Evolutionary conservation across 352 stramenopile species (phyloP), one percentile per base, ranked within the genome.

Genomic region (Aphanomyces stellatus): DNA sequence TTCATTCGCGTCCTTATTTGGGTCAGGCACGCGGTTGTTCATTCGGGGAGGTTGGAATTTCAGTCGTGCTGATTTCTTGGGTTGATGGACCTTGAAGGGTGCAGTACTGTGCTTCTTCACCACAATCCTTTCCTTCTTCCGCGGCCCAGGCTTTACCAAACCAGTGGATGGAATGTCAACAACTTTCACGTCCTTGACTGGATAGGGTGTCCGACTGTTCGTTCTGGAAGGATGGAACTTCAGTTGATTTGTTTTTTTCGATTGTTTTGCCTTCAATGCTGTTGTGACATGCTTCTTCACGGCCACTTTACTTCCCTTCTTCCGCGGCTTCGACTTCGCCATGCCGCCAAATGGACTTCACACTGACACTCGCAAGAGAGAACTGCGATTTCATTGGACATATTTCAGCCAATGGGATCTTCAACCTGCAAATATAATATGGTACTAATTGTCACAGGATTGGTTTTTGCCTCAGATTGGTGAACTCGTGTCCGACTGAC

Each of bases 1-100:
- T 28, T 92, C 84, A 31, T 62, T 48, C 17, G 19, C 30, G 2
- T 28, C 46, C 25, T 53, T 53, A 10, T 53, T 53, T 28, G 19
- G 17, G n/a, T n/a, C n/a, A n/a, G n/a, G n/a, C n/a, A n/a, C n/a
- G 37, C 37, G 8, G 17, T 17, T 43, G 17, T 17, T 43, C 37
- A 17, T 43, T 17, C 37, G 17, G 8, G 37, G 8, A 43, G 37
- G 37, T 43, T 43, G 37, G 37, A 43, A 43, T 17, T 43, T 8
- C 8, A 43, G 37, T 17, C 17, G 8, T 8, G 17, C 37, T 17
- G 8, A 17, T 17, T 8, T 43, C 37, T 43, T 43, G 37, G 37
- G 17, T 43, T 43, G 8, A 17, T 8, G 17, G 8, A 17, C 37
- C 37, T 43, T 43, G 37, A 17, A 43, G 37, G 37, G 37, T 17